Conservation (phyloP, 352 stramenopile genomes). For the Phytophthora vignae region DNA sequence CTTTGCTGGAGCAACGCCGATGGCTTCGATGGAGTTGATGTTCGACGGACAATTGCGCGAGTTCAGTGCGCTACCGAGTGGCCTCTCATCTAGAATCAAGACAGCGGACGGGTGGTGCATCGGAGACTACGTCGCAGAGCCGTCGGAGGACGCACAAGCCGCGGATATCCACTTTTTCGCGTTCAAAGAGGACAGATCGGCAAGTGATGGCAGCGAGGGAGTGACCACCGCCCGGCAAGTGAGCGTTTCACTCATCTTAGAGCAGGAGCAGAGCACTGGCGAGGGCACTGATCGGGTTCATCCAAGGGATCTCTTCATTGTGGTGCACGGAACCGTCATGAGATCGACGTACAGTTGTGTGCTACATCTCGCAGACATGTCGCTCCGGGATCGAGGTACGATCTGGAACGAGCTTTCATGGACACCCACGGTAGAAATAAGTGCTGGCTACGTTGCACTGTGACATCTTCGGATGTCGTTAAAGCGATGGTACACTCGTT, state of each 20-base stretch:
- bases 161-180: background rate
- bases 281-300: background rate
- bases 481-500: too few species aligned
- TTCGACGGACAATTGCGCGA: background rate
- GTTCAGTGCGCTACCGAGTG: conserved; percentile 3
- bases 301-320: background rate
- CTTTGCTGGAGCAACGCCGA: background rate
- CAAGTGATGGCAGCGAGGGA: background rate
- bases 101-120: conserved; percentile 1
- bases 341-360: background rate
- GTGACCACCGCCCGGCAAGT: background rate
- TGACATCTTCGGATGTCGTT: background rate
- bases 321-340: background rate
- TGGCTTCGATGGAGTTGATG: conserved; percentile 12
- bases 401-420: background rate
- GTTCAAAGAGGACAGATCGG: background rate
- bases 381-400: background rate
- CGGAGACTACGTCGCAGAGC: conserved; percentile 2
- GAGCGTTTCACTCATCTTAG: background rate
- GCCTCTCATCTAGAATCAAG: background rate
- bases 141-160: background rate
- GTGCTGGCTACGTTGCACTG: background rate
- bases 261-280: background rate
- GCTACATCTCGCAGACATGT: background rate
- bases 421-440: background rate